These are phyloP conservation scores for Aspergillus hortae DNA, from an alignment of 2,329 filamentous ascomycete species.

Conservation along the genomic window DNA sequence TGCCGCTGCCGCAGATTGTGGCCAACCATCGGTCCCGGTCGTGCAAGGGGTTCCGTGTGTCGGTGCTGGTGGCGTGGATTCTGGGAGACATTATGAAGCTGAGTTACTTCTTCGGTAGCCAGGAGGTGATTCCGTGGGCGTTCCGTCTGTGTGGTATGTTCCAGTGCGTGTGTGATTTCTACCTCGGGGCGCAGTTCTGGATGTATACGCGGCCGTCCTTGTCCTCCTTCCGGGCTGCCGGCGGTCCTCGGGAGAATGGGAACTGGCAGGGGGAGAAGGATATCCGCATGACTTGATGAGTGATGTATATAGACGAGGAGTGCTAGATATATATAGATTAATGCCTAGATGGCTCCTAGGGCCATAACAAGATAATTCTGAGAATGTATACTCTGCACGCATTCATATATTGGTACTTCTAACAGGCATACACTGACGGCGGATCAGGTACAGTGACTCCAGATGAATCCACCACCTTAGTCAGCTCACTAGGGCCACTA, in stretches of 20 bases:
- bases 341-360: not conserved
- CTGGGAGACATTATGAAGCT: constrained; percentile 50
- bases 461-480: not conserved
- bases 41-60: constrained; percentile 48
- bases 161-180: constrained; percentile 46
- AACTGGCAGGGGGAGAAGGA: constrained; percentile 34
- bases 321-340: not conserved
- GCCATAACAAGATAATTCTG: too few relatives aligned
- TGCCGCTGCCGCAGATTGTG: constrained; percentile 47
- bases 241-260: constrained; percentile 19
- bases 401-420: too few relatives aligned
- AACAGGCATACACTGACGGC: too few relatives aligned
- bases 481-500: not conserved
- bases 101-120: constrained; percentile 47
- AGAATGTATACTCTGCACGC: too few relatives aligned
- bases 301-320: constrained; percentile 2
- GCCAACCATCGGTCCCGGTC: constrained; percentile 46
- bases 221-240: constrained; percentile 15
- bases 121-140: constrained; percentile 43
- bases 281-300: constrained; percentile 33
- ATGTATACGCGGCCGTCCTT: constrained; percentile 37
- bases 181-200: constrained; percentile 47
- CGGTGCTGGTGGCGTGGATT: constrained; percentile 47
- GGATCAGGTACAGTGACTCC: too few relatives aligned
- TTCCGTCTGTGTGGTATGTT: constrained; percentile 49